Evolutionary conservation across 1,139 yeast genomes (phyloP).

Genomic region (Eremothecium gossypii): DNA sequence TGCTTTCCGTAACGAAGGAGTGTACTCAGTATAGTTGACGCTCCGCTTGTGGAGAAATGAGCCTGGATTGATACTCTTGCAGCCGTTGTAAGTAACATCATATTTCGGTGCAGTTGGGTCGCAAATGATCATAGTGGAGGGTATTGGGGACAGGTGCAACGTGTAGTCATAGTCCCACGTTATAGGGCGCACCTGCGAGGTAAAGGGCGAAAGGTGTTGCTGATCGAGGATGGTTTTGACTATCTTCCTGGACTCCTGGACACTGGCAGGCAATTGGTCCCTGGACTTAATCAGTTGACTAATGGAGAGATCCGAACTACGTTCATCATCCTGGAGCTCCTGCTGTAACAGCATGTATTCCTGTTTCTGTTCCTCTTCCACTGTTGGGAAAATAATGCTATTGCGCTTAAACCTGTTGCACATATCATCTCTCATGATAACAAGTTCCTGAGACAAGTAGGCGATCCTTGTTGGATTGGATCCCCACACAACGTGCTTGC

Average conservation of each 20-base stretch:
- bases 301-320: conserved; percentile 15
- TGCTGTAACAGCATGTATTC: conserved; percentile 15
- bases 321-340: conserved; percentile 10
- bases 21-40: conserved; percentile 63
- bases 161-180: conserved; percentile 63
- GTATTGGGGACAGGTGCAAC: conserved; percentile 68
- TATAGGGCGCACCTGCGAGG: conserved; percentile 49
- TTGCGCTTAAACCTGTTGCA: conserved; percentile 64
- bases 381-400: conserved; percentile 45
- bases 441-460: conserved; percentile 77
- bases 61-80: conserved; percentile 71
- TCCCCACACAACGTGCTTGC: conserved; percentile 59
- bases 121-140: conserved; percentile 53
- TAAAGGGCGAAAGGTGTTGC: conserved; percentile 78
- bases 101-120: conserved; percentile 66
- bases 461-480: conserved; percentile 72
- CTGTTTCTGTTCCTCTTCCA: conserved; percentile 29
- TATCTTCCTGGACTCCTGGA: conserved; percentile 61
- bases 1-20: conserved; percentile 46
- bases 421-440: conserved; percentile 62
- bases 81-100: conserved; percentile 73
- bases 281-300: conserved; percentile 21
- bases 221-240: conserved; percentile 80
- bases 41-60: conserved; percentile 40
- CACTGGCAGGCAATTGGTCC: conserved; percentile 30